phyloP scores from a whole-genome alignment of 1,284 basidiomycete species.

The Cystobasidium pallidum region DNA sequence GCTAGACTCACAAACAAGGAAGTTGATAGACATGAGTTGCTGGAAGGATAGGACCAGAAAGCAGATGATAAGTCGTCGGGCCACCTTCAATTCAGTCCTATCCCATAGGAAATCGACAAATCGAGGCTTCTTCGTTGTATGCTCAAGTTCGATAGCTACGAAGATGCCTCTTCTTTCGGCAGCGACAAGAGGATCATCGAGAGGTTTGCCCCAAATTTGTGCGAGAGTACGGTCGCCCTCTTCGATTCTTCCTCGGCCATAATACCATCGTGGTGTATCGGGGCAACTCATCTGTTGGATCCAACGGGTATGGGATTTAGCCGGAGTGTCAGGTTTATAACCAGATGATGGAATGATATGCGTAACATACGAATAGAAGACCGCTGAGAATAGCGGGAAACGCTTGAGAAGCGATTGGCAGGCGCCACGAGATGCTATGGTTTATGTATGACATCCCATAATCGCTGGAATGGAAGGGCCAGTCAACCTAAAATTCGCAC shows the following conservation, averaged over 20 bases:
- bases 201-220: constrained; percentile 15
- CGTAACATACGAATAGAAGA: constrained; percentile 27
- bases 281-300: constrained; percentile 31
- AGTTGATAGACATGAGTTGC: constrained; percentile 43
- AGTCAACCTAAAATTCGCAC: too few species aligned
- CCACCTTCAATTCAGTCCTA: constrained; percentile 35
- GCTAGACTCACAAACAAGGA: constrained; percentile 31
- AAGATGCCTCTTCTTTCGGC: constrained; percentile 41
- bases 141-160: constrained; percentile 41
- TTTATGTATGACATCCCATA: constrained; percentile 42
- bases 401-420: constrained; percentile 38
- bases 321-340: too few species aligned
- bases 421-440: constrained; percentile 28
- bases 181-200: constrained; percentile 23
- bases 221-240: constrained; percentile 30
- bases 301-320: too few species aligned
- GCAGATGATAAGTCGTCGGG: constrained; percentile 39
- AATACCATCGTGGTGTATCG: constrained; percentile 44
- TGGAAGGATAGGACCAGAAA: constrained; percentile 28
- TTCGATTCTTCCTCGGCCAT: constrained; percentile 26
- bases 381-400: constrained; percentile 26
- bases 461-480: neutral
- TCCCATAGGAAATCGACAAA: constrained; percentile 38
- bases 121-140: constrained; percentile 23
- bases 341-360: too few species aligned